These are phyloP conservation scores for Sporothrix brasiliensis DNA, from an alignment of 2,329 filamentous ascomycete genomes.

Conservation along the genomic window DNA sequence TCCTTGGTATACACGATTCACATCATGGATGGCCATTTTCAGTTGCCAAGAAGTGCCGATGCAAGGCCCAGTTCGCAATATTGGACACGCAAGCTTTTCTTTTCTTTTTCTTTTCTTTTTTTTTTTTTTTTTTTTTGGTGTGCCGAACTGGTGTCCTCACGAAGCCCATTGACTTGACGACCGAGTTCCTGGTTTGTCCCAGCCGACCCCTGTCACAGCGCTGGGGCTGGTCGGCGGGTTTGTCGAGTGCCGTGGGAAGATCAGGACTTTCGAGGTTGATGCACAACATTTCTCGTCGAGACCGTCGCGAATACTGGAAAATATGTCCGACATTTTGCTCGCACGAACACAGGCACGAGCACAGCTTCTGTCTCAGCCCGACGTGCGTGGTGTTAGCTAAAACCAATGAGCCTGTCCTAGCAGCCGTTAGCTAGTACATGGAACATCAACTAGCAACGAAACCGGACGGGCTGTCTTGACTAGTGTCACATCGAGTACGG, in stretches of 20 bases:
- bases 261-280: conserved; percentile 3
- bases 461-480: not conserved
- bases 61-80: not conserved
- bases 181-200: conserved; percentile 9
- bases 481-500: conserved; percentile 14
- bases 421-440: conserved; percentile 3
- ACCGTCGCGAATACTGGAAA: not conserved
- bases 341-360: conserved; percentile 3
- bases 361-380: conserved; percentile 17
- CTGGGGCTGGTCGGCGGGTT: conserved; percentile 1
- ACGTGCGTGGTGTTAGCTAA: not conserved
- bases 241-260: conserved; percentile 7
- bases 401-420: not conserved
- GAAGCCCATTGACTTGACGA: not conserved
- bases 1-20: not conserved
- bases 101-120: no score
- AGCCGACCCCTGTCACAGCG: not conserved
- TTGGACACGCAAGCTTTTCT: not conserved
- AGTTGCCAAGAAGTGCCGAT: conserved; percentile 9
- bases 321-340: not conserved
- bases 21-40: not conserved
- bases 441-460: conserved; percentile 8
- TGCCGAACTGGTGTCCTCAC: not conserved
- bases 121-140: no score
- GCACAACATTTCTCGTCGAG: not conserved